Evolutionary conservation across 495 filamentous ascomycete genomes (phyloP).

Genomic region (Neurospora sp.): DNA sequence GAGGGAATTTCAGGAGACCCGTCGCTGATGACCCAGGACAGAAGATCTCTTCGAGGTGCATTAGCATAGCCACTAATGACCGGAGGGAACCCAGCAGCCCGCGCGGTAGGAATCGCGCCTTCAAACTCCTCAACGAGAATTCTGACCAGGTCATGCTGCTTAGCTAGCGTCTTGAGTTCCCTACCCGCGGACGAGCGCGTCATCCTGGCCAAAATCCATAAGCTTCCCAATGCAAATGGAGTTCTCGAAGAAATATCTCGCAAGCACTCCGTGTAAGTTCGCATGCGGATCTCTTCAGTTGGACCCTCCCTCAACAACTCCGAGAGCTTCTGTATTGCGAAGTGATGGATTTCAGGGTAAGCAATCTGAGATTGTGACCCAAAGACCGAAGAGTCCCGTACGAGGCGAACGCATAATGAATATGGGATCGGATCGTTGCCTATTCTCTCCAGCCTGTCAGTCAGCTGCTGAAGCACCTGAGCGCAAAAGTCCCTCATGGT

Average conservation of each 20-base stretch:
- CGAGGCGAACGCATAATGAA: slow-evolving; percentile 52
- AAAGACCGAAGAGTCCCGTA: slow-evolving; percentile 50
- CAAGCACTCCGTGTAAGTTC: slow-evolving; percentile 34
- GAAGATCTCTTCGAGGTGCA: slow-evolving; percentile 47
- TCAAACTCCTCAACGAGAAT: slow-evolving; percentile 42
- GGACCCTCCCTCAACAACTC: slow-evolving; percentile 33
- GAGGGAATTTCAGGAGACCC: slow-evolving; percentile 49
- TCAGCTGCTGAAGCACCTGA: slow-evolving; percentile 25
- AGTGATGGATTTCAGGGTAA: slow-evolving; percentile 42
- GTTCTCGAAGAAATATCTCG: slow-evolving; percentile 35
- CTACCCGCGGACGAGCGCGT: slow-evolving; percentile 27
- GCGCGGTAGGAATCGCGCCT: slow-evolving; percentile 23
- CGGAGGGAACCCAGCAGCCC: slow-evolving; percentile 22
- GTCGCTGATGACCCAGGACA: slow-evolving; percentile 46
- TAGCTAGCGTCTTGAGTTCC: slow-evolving; percentile 28
- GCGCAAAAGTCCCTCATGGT: slow-evolving; percentile 45
- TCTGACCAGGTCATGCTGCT: slow-evolving; percentile 33
- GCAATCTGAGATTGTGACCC: slow-evolving; percentile 29
- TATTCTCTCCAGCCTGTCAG: slow-evolving; percentile 11
- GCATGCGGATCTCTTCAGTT: slow-evolving; percentile 25
- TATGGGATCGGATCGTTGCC: slow-evolving; percentile 28
- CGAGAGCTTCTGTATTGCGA: slow-evolving; percentile 45
- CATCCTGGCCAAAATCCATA: slow-evolving; percentile 56
- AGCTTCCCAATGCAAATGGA: slow-evolving; percentile 49
- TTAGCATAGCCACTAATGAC: slow-evolving; percentile 30